Evolutionary conservation across 225 moss, liverwort and hornwort genomes (phyloP).

Genomic region (Thuidium tamariscinum): DNA sequence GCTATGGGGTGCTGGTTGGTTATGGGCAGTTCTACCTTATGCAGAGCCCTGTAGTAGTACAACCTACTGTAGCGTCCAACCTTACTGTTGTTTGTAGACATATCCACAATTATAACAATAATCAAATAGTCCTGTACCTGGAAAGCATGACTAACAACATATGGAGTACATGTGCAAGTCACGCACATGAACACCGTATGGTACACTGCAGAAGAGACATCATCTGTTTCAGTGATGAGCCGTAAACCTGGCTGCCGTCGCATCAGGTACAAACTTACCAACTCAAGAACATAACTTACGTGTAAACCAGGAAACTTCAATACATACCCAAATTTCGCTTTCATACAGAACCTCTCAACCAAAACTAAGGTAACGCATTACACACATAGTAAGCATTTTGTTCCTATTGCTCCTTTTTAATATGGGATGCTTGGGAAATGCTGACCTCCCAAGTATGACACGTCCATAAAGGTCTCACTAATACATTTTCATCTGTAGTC

Average conservation of each 20-base stretch:
- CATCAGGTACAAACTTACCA: neutral
- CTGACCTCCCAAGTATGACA: neutral
- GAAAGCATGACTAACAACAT: neutral
- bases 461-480: neutral
- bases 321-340: neutral
- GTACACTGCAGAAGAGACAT: neutral
- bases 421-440: neutral
- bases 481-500: neutral
- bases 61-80: neutral
- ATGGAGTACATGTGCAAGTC: neutral
- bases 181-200: neutral
- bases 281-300: neutral
- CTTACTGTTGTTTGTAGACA: neutral
- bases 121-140: neutral
- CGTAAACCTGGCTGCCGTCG: neutral
- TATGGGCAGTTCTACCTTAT: too few relatives aligned
- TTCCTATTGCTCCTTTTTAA: neutral
- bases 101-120: neutral
- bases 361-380: neutral
- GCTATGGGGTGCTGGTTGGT: too few relatives aligned
- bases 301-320: neutral
- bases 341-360: neutral
- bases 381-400: neutral
- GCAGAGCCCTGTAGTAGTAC: neutral
- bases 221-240: neutral